Conservation (phyloP, 1,284 basidiomycete species). For the Cutaneotrichosporon sp. region DNA sequence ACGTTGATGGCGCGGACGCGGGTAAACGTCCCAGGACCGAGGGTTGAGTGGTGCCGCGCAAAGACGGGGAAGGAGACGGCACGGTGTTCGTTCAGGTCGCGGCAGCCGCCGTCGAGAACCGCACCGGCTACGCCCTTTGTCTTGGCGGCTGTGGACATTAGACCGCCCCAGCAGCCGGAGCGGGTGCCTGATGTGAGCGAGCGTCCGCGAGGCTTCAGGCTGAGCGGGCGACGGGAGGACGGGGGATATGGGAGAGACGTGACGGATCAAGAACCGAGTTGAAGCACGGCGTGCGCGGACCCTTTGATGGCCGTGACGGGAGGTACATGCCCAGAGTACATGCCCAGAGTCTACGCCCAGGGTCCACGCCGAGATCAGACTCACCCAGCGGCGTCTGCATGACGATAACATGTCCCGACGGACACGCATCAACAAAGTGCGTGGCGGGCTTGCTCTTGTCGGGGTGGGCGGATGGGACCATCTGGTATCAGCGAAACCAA, state of each 20-base stretch:
- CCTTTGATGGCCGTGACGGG: too few relatives aligned
- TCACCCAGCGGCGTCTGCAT: slow-evolving; percentile 73
- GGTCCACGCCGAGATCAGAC: slow-evolving; percentile 28
- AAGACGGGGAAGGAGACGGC: slow-evolving; percentile 49
- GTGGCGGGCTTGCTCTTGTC: slow-evolving; percentile 65
- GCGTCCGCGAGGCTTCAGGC: too few relatives aligned
- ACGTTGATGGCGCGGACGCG: slow-evolving; percentile 75
- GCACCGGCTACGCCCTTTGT: slow-evolving; percentile 50
- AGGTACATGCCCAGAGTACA: too few relatives aligned
- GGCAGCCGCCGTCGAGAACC: slow-evolving; percentile 55
- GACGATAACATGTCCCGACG: slow-evolving; percentile 67
- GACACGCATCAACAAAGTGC: slow-evolving; percentile 83
- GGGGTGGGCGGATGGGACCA: slow-evolving; percentile 67
- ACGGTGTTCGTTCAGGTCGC: slow-evolving; percentile 55
- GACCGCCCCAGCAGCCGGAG: slow-evolving; percentile 51
- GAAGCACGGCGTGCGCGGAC: too few relatives aligned
- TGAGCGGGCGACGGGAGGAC: not conserved
- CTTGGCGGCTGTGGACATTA: slow-evolving; percentile 56
- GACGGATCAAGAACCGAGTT: not conserved
- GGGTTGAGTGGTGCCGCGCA: slow-evolving; percentile 41
- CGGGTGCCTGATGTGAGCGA: slow-evolving; percentile 30
- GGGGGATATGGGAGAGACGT: not conserved
- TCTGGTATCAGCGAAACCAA: slow-evolving; percentile 47
- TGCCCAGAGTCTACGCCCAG: too few relatives aligned
- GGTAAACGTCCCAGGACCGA: slow-evolving; percentile 86